Base-by-base conservation (phyloP, 805 yeast genomes). In the Yarrowia sp. region DNA sequence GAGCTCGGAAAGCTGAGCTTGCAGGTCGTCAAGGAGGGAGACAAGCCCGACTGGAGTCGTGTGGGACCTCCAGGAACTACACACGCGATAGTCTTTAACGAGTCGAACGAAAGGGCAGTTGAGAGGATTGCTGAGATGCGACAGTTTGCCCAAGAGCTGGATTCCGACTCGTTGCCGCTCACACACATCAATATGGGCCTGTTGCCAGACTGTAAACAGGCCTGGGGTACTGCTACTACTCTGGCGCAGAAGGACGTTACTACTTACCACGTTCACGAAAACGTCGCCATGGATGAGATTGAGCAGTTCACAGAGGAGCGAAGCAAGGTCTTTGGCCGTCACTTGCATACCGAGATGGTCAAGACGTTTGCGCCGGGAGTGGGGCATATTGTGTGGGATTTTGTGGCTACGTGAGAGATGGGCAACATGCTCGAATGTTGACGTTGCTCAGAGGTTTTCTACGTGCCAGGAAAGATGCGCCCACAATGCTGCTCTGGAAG, bases 341-440 rank as follows among this genome's bases (percentile, higher is more conserved):
- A 72, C 10, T 9, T 67, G 1, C 84, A 82, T 64, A 64, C 85
- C 9, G 90, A 87, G 65, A 81, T 76, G 66, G 88, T 90, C 62
- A 90, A 90, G 73, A 87, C 93, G 0, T 90, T 85, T 77, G 96
- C 96, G 0, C 97, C 97, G 0, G 93, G 87, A 53, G 84, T 90
- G 1, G 86, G 88, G 86, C 97, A 90, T 67, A 75, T 88, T 1
- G 88, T 88, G 47, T 76, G 80, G 2, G 87, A 83, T 64, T 51
- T 51, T 6, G 8, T 13, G 10, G 29, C 29, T 1, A 9, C 8
- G 29, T n/a, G n/a, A n/a, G n/a, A n/a, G n/a, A n/a, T n/a, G n/a
- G n/a, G n/a, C n/a, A n/a, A n/a, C n/a, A n/a, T n/a, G n/a, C n/a
- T n/a, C n/a, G n/a, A n/a, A n/a, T n/a, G n/a, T n/a, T n/a, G n/a